Conservation (phyloP, 768 basidiomycete species). For the Lanmaoa rubissima region DNA sequence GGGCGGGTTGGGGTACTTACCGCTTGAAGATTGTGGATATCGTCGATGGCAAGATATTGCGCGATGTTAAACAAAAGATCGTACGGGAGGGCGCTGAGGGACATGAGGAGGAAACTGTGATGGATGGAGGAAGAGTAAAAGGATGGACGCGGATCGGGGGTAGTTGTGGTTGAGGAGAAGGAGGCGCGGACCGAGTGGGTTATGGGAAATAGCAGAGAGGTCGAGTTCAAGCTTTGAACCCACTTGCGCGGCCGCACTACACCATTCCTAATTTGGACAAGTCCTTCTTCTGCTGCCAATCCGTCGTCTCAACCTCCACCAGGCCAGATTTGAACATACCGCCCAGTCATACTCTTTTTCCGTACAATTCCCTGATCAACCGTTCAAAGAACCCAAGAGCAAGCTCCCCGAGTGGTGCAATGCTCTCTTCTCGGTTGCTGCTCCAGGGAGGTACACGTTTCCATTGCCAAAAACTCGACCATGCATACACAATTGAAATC, state of each 20-base stretch:
- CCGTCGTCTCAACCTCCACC: background rate
- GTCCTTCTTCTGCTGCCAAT: background rate
- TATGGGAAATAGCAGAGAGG: constrained; percentile 11
- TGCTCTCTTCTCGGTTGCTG: background rate
- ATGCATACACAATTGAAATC: background rate
- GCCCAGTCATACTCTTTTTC: background rate
- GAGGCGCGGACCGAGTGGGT: constrained; percentile 12
- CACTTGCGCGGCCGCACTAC: constrained; percentile 3
- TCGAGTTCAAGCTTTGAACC: constrained; percentile 4
- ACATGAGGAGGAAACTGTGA: constrained; percentile 17
- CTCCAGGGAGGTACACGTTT: background rate
- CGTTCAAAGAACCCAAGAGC: too few relatives aligned
- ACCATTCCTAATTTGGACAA: constrained; percentile 13
- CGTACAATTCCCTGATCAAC: too few relatives aligned
- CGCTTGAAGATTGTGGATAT: constrained; percentile 58
- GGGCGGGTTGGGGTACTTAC: constrained; percentile 40
- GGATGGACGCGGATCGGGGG: constrained; percentile 7
- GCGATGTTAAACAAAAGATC: constrained; percentile 71
- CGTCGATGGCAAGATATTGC: constrained; percentile 55
- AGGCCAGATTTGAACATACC: background rate
- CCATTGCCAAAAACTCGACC: background rate
- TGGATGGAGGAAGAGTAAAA: background rate
- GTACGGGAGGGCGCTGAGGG: constrained; percentile 54
- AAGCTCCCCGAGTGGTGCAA: background rate
- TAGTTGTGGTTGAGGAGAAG: background rate